Conservation (phyloP, 768 basidiomycete genomes). For the Mycena venus region DNA sequence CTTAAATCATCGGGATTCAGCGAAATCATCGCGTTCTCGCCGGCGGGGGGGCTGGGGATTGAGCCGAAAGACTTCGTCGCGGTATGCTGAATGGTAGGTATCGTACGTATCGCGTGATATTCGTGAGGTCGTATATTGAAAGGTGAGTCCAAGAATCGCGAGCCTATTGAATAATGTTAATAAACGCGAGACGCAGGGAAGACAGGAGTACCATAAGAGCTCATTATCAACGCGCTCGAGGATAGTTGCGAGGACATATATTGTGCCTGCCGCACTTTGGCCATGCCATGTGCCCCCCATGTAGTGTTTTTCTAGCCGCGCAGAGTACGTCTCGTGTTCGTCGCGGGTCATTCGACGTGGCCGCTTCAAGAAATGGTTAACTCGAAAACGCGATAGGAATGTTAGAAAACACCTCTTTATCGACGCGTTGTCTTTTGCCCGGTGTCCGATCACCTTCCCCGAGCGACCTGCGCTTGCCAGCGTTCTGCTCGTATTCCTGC, state of each 20-base stretch:
- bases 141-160: conserved; percentile 93
- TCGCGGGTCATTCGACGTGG: conserved; percentile 76
- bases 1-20: conserved; percentile 87
- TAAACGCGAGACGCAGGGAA: background rate
- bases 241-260: conserved; percentile 92
- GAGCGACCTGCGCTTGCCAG: conserved; percentile 65
- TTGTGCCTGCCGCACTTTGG: conserved; percentile 89
- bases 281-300: conserved; percentile 87
- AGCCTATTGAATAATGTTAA: conserved; percentile 65
- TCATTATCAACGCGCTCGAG: conserved; percentile 95
- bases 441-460: conserved; percentile 51
- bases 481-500: conserved; percentile 57
- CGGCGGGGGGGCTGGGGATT: conserved; percentile 71
- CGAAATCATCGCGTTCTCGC: conserved; percentile 60
- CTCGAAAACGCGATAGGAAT: conserved; percentile 15
- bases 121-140: conserved; percentile 89
- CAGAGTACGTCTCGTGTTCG: conserved; percentile 72
- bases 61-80: conserved; percentile 93
- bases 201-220: conserved; percentile 78
- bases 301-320: conserved; percentile 86
- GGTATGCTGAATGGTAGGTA: conserved; percentile 80
- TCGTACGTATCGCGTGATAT: conserved; percentile 93
- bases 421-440: conserved; percentile 72
- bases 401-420: conserved; percentile 54
- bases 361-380: conserved; percentile 46